Evolutionary conservation across 2,329 filamentous ascomycete species (phyloP).

Genomic region (Aspergillus melleus): DNA sequence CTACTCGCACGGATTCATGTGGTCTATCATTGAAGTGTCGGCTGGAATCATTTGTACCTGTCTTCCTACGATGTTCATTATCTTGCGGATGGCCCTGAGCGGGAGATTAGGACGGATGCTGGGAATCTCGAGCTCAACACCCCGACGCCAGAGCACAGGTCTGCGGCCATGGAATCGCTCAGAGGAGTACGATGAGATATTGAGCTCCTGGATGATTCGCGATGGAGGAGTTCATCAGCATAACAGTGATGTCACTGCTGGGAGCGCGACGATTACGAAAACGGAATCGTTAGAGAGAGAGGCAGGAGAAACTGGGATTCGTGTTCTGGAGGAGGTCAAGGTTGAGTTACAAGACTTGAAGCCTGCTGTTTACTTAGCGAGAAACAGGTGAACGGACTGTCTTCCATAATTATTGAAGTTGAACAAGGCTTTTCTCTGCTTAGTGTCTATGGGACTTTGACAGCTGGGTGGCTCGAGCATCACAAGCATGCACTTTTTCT

Average conservation of each 20-base stretch:
- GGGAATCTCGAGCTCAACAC: background rate
- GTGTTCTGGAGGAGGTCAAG: slow-evolving; percentile 1
- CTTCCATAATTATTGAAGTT: background rate
- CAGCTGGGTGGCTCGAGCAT: no score
- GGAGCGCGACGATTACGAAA: background rate
- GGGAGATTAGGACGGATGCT: background rate
- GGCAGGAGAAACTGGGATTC: background rate
- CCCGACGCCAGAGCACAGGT: background rate
- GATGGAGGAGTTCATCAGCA: background rate
- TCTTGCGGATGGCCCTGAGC: background rate
- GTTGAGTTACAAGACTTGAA: background rate
- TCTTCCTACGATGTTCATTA: slow-evolving; percentile 1
- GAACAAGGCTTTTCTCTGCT: no score
- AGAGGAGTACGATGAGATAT: background rate
- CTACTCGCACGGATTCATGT: slow-evolving; percentile 3
- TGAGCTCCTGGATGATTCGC: background rate
- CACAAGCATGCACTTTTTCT: background rate
- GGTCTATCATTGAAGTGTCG: slow-evolving; percentile 5
- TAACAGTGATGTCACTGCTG: background rate
- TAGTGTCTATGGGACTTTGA: no score
- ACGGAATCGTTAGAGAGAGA: background rate
- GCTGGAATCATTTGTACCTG: slow-evolving; percentile 1
- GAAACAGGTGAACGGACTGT: background rate
- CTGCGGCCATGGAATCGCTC: background rate
- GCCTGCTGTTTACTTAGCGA: background rate